Evolutionary conservation across 2,329 filamentous ascomycete genomes (phyloP), one percentile per base, ranked within the genome.

Genomic region (Clonostachys rosea): DNA sequence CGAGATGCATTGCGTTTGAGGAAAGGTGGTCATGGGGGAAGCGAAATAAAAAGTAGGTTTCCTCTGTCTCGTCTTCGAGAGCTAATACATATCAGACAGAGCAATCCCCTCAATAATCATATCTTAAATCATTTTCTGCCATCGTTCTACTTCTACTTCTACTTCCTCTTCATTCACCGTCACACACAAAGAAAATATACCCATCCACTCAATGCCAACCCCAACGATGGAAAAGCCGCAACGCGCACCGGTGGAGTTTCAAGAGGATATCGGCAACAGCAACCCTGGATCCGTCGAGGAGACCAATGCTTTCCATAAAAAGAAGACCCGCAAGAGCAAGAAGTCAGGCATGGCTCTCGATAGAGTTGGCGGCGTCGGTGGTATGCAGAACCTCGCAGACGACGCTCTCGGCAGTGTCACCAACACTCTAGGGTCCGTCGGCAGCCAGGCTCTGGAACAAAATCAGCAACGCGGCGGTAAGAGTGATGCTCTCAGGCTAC

Each of bases 401-500:
- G 63, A 65, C 44, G 61, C 69, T 11, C 57, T 68, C 46, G 61
- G 65, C 52, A 64, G 67, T 42, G 69, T 69, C 35, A 66, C 18
- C 18, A 18, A 18, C 18, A 18, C 18, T 18, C 18, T 18, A 18
- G 18, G 18, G 18, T 18, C 18, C 18, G 18, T 18, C 18, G 3
- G 18, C 13, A 63, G 64, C 50, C 56, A 60, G 43, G 67, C 66
- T 37, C 56, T 71, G 47, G 61, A 68, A 50, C 59, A 68, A 49
- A 55, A 65, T 49, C 52, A 54, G 34, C 55, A 63, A 35, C 59
- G 56, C 33, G 18, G 18, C 5, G 18, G 18, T 58, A 73, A 76
- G 58, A 74, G 79, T 50, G 84, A 90, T 57, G 85, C 87, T 37
- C 52, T 64, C 12, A 40, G 48, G 62, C 66, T 94, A 56, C 79